Evolutionary conservation across 352 stramenopile species (phyloP), one percentile per base, ranked within the genome.

Genomic region (Pythium plurisporium): DNA sequence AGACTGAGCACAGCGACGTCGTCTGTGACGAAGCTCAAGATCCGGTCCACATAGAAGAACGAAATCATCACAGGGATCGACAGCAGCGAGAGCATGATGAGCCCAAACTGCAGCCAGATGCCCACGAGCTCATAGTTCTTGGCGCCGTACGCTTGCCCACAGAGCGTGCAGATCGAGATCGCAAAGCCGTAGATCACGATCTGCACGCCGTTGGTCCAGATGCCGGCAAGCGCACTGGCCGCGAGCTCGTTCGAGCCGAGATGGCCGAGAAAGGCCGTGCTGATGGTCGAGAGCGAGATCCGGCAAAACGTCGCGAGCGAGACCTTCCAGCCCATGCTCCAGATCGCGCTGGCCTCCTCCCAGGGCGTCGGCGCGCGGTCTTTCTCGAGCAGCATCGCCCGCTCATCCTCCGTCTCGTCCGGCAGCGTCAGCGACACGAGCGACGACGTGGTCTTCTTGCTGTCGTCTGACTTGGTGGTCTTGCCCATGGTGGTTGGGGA

Each of bases 291-390:
- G 19, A 91, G 68, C 45, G 79, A 85, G 62, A 90, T 87, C 37
- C 81, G 81, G 61, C 79, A 89, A 55, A 93, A 87, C 9, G 80
- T 93, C n/a, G 82, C 70, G 41, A 93, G 66, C 48, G 76, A 89
- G 42, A 93, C 83, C 55, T 90, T 84, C 81, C 79, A 93, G 47
- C 77, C 83, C 83, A 93, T 91, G 57, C 62, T 77, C 79, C 79
- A 92, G 61, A 92, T 86, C 55, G 78, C 71, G 36, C 65, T 70
- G 30, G 77, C 74, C 52, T 91, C 82, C 33, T 86, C 70, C n/a
- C 56, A 45, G 43, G 70, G 72, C 14, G 75, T 69, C 17, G 75
- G 74, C 29, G 29, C 50, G 42, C 54, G 37, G 20, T 64, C 55
- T 42, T 60, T 63, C 19, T 55, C 42, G 7, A 63, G 41, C 34